Conservation (phyloP, 164 flowering plant genomes). For the Liriodendron chinense region DNA sequence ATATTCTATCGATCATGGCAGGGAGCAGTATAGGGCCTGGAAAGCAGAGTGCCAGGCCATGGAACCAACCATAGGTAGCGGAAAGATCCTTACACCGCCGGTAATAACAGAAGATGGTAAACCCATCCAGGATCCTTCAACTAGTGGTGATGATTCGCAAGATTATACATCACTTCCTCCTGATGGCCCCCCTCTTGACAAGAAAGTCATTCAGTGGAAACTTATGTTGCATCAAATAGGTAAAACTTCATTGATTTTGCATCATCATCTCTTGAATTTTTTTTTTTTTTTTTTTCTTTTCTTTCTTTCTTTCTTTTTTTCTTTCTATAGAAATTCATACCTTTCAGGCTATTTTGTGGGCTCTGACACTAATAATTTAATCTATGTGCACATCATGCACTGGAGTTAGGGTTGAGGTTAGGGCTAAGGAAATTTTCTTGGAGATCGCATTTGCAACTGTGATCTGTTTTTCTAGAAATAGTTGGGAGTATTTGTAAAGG, state of each 20-base stretch:
- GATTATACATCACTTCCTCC: not conserved
- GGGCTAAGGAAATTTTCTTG: too few species aligned
- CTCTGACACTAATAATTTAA: too few species aligned
- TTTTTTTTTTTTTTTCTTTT: too few species aligned
- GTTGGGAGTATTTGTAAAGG: too few species aligned
- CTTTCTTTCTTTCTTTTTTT: too few species aligned
- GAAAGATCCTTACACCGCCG: constrained; percentile 58
- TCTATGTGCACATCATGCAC: too few species aligned
- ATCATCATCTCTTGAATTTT: not conserved
- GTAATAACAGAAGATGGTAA: constrained; percentile 62
- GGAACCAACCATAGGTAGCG: constrained; percentile 76
- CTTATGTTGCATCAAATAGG: constrained; percentile 80
- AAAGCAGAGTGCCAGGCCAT: constrained; percentile 69
- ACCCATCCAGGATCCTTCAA: constrained; percentile 38
- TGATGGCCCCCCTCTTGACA: constrained; percentile 5
- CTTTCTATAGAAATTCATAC: too few species aligned
- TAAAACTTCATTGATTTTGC: constrained; percentile 15
- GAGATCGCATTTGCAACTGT: too few species aligned
- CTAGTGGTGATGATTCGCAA: constrained; percentile 9
- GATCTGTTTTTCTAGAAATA: too few species aligned
- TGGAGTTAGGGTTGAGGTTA: too few species aligned
- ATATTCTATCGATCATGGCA: constrained; percentile 18
- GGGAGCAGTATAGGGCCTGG: constrained; percentile 66
- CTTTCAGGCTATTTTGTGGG: too few species aligned
- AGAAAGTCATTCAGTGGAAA: constrained; percentile 71